A percentile compares a stretch with the other conserved stretches of the same genome.
These are phyloP conservation scores for Neurospora sp. DNA, from an alignment of 495 filamentous ascomycete species.

Conservation along the genomic window DNA sequence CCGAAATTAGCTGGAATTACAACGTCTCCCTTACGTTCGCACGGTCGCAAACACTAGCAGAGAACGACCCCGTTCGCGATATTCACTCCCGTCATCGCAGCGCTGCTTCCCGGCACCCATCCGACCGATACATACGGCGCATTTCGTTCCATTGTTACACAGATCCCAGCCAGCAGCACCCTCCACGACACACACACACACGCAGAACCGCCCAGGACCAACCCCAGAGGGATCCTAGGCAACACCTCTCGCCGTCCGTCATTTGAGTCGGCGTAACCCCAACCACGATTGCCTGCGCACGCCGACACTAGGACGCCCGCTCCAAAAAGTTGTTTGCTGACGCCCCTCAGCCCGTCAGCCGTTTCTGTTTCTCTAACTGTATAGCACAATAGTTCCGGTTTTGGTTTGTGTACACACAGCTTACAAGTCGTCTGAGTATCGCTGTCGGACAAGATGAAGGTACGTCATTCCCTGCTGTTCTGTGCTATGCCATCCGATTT, in stretches of 20 bases:
- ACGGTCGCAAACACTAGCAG: constrained; percentile 1
- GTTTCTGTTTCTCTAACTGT: background rate
- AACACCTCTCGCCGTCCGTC: constrained; percentile 1
- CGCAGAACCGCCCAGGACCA: constrained; percentile 7
- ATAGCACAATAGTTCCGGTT: constrained; percentile 1
- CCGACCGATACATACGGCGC: constrained; percentile 9
- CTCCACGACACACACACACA: background rate
- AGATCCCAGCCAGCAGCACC: constrained; percentile 8
- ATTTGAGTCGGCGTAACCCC: constrained; percentile 18
- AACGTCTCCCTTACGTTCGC: background rate
- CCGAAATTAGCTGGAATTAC: background rate
- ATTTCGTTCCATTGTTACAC: constrained; percentile 18
- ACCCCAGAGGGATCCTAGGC: constrained; percentile 10
- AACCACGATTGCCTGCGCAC: constrained; percentile 8
- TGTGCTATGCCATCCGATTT: constrained; percentile 10
- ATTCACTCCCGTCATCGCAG: background rate
- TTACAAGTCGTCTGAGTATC: constrained; percentile 6
- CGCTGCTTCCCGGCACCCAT: background rate
- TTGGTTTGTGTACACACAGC: constrained; percentile 3
- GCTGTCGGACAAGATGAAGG: constrained; percentile 35
- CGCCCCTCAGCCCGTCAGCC: constrained; percentile 6
- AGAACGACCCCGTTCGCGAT: background rate
- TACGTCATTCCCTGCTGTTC: constrained; percentile 30
- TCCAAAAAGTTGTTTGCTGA: constrained; percentile 6
- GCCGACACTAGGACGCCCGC: constrained; percentile 7